These are phyloP conservation scores for Trichoderma harzianum DNA, from an alignment of 2,329 filamentous ascomycete species.

Conservation along the genomic window DNA sequence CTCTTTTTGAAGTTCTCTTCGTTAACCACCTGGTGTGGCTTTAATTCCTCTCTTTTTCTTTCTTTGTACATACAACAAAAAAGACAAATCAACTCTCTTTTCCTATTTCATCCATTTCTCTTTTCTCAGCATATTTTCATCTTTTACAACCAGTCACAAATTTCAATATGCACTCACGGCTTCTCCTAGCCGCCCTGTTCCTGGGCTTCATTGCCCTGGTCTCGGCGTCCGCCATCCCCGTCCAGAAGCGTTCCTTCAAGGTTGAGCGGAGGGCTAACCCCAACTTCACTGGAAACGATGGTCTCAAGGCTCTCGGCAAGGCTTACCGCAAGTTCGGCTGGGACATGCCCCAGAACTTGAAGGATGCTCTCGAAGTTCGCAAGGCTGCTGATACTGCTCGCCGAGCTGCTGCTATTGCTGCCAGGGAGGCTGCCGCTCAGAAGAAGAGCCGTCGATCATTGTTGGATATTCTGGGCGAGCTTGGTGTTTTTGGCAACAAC, in stretches of 20 bases:
- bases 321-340: slow-evolving; percentile 67
- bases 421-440: not conserved
- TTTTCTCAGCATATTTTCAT: not conserved
- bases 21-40: slow-evolving; percentile 18
- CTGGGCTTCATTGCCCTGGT: slow-evolving; percentile 47
- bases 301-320: slow-evolving; percentile 59
- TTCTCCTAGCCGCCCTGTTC: slow-evolving; percentile 32
- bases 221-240: slow-evolving; percentile 41
- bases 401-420: not conserved
- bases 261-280: slow-evolving; percentile 55
- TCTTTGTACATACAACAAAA: not conserved
- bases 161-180: slow-evolving; percentile 21
- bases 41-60: not conserved
- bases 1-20: not conserved
- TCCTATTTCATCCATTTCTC: not conserved
- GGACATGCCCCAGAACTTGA: slow-evolving; percentile 42
- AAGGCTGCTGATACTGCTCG: slow-evolving; percentile 17
- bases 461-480: not conserved
- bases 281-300: slow-evolving; percentile 53
- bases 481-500: not conserved
- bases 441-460: slow-evolving; percentile 1
- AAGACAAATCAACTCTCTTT: not conserved
- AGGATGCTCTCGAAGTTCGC: slow-evolving; percentile 35
- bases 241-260: slow-evolving; percentile 57
- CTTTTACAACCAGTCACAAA: not conserved